Conservation (phyloP, 129 eudicot genomes). For the Kitagawia praeruptora region DNA sequence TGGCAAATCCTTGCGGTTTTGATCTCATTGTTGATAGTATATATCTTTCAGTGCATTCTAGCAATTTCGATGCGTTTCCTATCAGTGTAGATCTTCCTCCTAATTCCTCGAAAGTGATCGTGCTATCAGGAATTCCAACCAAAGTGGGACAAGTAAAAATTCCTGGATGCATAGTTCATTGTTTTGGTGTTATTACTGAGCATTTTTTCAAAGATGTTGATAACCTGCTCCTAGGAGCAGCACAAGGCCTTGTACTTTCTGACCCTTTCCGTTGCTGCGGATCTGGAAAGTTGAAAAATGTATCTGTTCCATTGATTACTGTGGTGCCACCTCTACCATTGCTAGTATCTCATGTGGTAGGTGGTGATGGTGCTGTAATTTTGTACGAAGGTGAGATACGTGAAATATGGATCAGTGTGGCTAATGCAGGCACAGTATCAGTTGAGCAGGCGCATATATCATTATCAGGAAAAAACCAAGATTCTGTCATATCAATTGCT, state of each 20-base stretch:
- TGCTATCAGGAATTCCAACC: slow-evolving; percentile 87
- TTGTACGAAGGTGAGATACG: slow-evolving; percentile 93
- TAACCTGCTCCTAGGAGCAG: slow-evolving; percentile 78
- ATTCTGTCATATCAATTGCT: slow-evolving; percentile 61
- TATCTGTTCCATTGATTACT: slow-evolving; percentile 55
- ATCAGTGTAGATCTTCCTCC: slow-evolving; percentile 76
- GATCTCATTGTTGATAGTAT: slow-evolving; percentile 77
- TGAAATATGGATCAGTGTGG: slow-evolving; percentile 70
- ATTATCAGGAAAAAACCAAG: slow-evolving; percentile 90
- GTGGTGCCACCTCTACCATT: slow-evolving; percentile 85
- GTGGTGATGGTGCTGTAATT: slow-evolving; percentile 82
- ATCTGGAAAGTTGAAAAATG: slow-evolving; percentile 61
- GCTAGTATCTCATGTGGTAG: slow-evolving; percentile 70
- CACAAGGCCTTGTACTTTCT: slow-evolving; percentile 93
- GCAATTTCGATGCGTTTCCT: slow-evolving; percentile 90
- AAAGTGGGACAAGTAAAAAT: slow-evolving; percentile 66
- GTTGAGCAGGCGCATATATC: slow-evolving; percentile 95
- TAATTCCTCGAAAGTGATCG: slow-evolving; percentile 82
- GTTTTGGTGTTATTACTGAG: slow-evolving; percentile 88
- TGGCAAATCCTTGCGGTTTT: slow-evolving; percentile 97
- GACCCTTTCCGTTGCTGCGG: slow-evolving; percentile 94
- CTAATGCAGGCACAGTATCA: slow-evolving; percentile 95
- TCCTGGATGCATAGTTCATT: slow-evolving; percentile 91
- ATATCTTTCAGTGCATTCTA: slow-evolving; percentile 72
- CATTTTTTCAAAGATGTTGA: slow-evolving; percentile 93